These are phyloP conservation scores for Trebouxia gelatinosa DNA, from an alignment of 163 green algal genomes.

Conservation along the genomic window DNA sequence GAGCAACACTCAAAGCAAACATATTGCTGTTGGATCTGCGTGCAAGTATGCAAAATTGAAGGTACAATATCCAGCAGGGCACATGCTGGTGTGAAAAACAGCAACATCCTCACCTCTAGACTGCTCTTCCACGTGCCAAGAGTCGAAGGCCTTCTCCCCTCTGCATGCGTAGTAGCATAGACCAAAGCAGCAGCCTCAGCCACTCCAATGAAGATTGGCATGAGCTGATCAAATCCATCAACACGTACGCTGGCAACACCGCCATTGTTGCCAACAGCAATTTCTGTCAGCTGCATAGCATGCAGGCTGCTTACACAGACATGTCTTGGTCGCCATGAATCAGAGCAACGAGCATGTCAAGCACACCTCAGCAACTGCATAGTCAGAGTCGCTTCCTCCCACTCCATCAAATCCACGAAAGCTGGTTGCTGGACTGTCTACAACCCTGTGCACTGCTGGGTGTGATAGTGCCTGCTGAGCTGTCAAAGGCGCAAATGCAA, in stretches of 20 bases:
- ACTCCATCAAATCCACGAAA: slow-evolving; percentile 42
- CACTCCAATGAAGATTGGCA: slow-evolving; percentile 35
- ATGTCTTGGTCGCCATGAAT: no score
- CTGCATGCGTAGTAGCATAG: slow-evolving; percentile 33
- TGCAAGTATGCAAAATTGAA: no score
- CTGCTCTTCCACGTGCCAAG: slow-evolving; percentile 35
- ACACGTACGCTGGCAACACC: slow-evolving; percentile 35
- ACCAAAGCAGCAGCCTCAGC: slow-evolving; percentile 42
- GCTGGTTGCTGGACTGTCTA: neutral
- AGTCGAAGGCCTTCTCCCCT: slow-evolving; percentile 39
- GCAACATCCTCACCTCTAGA: slow-evolving; percentile 26
- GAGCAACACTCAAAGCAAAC: no score
- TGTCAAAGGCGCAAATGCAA: neutral
- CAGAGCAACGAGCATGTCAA: no score
- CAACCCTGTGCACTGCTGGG: neutral
- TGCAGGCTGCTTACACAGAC: no score
- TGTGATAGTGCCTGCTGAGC: neutral
- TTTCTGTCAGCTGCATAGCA: slow-evolving; percentile 36
- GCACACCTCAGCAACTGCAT: slow-evolving; percentile 27
- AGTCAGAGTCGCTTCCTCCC: slow-evolving; percentile 24
- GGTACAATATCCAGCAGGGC: no score
- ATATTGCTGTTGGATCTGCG: no score
- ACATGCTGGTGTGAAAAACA: no score
- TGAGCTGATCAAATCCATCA: slow-evolving; percentile 30
- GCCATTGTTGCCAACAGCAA: slow-evolving; percentile 35